Base-by-base conservation (phyloP, 2,329 filamentous ascomycete species). In the Xylariaceae sp. region DNA sequence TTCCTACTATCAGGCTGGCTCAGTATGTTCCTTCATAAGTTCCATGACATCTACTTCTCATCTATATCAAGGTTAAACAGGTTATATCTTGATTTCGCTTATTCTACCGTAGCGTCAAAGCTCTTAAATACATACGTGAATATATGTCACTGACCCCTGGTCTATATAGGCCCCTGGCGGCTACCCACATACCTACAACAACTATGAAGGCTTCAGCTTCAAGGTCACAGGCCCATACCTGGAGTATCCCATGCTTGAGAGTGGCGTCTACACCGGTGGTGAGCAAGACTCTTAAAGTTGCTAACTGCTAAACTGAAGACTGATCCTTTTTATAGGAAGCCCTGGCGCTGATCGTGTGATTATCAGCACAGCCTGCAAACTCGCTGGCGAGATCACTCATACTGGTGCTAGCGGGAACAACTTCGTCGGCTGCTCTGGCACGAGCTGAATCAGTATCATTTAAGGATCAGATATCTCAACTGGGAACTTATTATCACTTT, bases 261-360 rank as follows among this genome's bases (percentile, higher is more conserved):
- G 75, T 10, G 77, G 77, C 16, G 61, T 78, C 1, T 87, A 85
- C 66, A 77, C 67, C 52, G 84, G 85, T 41, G 81, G 80, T 82
- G 65, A 65, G 75, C 70, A 13, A 7, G 4, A 6, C 6, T 29
- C 11, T n/a, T 13, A 29, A 27, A 7, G n/a, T 4, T 18, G 8
- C 11, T 11, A 33, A 33, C 3, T 4, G 3, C 3, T 4, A 33
- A 33, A 33, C 3, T 9, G n/a, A n/a, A n/a, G n/a, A n/a, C n/a
- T n/a, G n/a, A n/a, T 15, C 16, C 26, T 37, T 46, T 3, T 13
- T 26, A 5, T 46, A 80, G 83, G 83, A 16, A 81, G 78, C 1
- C 87, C 87, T 1, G 86, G 87, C 30, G 73, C 87, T 15, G 86
- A 89, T 67, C 83, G 87, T 43, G 82, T 89, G 47, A 69, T 89